Conservation (phyloP, 1,284 basidiomycete genomes). For the Uromyces viciae-fabae region DNA sequence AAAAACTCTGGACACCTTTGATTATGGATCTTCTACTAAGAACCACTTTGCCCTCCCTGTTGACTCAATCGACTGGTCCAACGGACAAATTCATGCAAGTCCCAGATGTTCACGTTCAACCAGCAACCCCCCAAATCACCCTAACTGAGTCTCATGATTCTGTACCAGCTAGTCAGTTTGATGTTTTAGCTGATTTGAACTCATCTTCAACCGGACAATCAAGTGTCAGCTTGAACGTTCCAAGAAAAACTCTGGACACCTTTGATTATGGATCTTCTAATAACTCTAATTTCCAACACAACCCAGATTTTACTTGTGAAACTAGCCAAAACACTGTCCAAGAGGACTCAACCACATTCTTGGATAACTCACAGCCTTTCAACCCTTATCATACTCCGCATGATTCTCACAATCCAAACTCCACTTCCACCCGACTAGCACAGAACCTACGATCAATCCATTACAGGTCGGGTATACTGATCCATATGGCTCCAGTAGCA, state of each 20-base stretch:
- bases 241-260: background rate
- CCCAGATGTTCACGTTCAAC: constrained; percentile 38
- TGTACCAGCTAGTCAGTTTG: constrained; percentile 1
- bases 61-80: too few species aligned
- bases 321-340: background rate
- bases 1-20: background rate
- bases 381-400: constrained; percentile 2
- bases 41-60: background rate
- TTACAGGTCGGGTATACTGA: constrained; percentile 17
- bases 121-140: constrained; percentile 38
- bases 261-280: constrained; percentile 12
- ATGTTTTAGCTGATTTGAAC: constrained; percentile 29
- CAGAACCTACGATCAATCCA: background rate
- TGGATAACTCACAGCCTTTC: background rate
- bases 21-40: background rate
- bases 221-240: too few species aligned
- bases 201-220: background rate
- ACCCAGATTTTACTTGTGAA: background rate
- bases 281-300: background rate
- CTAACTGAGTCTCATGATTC: background rate
- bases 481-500: constrained; percentile 24
- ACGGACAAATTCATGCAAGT: constrained; percentile 23
- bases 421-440: background rate
- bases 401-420: background rate
- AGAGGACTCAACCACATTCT: background rate